Conservation (phyloP, 345 rosid genomes). For the Populus tremula region DNA sequence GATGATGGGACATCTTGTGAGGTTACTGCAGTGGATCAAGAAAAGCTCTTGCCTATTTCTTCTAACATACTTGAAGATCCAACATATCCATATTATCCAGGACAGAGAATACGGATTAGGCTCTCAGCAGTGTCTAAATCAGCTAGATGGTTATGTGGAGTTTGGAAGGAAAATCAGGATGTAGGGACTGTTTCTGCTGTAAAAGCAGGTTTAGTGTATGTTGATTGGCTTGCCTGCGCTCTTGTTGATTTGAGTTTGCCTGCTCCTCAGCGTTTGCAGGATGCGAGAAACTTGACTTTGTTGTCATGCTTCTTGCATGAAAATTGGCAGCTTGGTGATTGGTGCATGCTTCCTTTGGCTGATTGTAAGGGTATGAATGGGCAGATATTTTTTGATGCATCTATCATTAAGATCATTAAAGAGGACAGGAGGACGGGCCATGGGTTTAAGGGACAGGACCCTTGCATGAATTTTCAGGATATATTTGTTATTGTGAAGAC, state of each 20-base stretch:
- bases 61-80: conserved; percentile 67
- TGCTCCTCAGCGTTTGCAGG: conserved; percentile 53
- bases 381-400: conserved; percentile 21
- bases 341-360: conserved; percentile 62
- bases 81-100: conserved; percentile 64
- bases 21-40: conserved; percentile 53
- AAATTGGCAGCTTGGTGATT: conserved; percentile 94
- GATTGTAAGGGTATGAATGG: conserved; percentile 27
- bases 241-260: conserved; percentile 32
- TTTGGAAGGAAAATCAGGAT: conserved; percentile 56
- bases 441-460: conserved; percentile 34
- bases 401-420: conserved; percentile 18
- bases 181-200: conserved; percentile 69
- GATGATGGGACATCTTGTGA: conserved; percentile 75
- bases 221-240: conserved; percentile 80
- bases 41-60: conserved; percentile 54
- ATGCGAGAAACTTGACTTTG: conserved; percentile 52
- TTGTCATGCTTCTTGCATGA: conserved; percentile 66
- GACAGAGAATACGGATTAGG: conserved; percentile 73
- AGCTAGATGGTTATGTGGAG: conserved; percentile 72
- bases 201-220: conserved; percentile 61
- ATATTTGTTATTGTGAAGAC: conserved; percentile 60
- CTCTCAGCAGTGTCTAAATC: conserved; percentile 49
- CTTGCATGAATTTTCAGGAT: conserved; percentile 32
- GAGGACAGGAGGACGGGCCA: conserved; percentile 28